These are phyloP conservation scores for Naganishia cerealis DNA, from an alignment of 1,284 basidiomycete genomes.

Conservation along the genomic window DNA sequence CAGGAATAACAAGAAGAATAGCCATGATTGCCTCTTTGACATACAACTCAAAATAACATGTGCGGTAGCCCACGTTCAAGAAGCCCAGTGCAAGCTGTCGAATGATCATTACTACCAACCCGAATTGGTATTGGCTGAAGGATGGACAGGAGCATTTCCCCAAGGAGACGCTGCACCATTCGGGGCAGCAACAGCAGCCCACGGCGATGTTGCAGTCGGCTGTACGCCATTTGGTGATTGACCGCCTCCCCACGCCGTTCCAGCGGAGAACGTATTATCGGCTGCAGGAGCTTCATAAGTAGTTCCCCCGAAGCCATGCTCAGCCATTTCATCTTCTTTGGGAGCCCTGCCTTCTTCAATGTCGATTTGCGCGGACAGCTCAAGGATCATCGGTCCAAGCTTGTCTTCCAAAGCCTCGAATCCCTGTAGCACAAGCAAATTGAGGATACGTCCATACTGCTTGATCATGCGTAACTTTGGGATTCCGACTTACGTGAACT, in stretches of 20 bases:
- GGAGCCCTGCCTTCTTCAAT: constrained; percentile 47
- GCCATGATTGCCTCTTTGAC: too few species aligned
- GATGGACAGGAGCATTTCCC: neutral
- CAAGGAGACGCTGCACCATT: constrained; percentile 20
- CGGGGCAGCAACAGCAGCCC: neutral
- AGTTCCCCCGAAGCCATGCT: neutral
- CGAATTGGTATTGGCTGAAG: neutral
- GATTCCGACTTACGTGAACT: constrained; percentile 63
- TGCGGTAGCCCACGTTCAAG: too few species aligned
- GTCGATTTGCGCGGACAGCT: constrained; percentile 59
- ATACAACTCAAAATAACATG: too few species aligned
- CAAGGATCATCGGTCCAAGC: constrained; percentile 74
- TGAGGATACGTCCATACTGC: neutral
- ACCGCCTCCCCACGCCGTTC: constrained; percentile 15
- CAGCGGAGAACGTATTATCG: constrained; percentile 1
- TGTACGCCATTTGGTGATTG: constrained; percentile 4
- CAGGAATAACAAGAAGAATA: too few species aligned
- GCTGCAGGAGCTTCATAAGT: constrained; percentile 8
- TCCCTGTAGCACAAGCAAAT: constrained; percentile 58
- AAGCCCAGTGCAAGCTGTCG: too few species aligned
- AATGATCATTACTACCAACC: neutral
- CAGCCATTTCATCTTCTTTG: constrained; percentile 38
- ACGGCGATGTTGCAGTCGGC: neutral
- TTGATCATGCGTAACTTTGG: neutral
- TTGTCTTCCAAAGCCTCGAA: constrained; percentile 77